A percentile compares a stretch with the other conserved stretches of the same genome.
Evolutionary conservation across 192 early-diverging fungal genomes (phyloP).

Genomic region (Chytriomyces sp.): DNA sequence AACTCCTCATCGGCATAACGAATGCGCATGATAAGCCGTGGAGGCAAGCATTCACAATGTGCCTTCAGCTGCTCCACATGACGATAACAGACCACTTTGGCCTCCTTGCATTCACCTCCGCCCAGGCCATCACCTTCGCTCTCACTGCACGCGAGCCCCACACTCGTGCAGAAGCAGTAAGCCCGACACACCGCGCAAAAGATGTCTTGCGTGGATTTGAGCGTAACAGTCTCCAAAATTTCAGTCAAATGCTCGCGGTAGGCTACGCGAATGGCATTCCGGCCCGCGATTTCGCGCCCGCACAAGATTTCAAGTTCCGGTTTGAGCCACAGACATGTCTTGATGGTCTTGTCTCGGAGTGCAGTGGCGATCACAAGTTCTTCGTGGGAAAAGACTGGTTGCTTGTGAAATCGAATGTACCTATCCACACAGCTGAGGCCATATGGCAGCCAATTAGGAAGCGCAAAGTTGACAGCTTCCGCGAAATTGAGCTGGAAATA

Average conservation of each 20-base stretch:
- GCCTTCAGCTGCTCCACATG: slow-evolving; percentile 56
- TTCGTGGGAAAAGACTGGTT: slow-evolving; percentile 95
- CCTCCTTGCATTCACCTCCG: neutral
- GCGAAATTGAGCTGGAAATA: slow-evolving; percentile 80
- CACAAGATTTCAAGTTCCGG: slow-evolving; percentile 35
- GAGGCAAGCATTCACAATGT: slow-evolving; percentile 49
- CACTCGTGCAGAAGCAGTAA: slow-evolving; percentile 34
- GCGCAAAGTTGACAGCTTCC: slow-evolving; percentile 97
- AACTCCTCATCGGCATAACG: slow-evolving; percentile 59
- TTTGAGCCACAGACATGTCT: slow-evolving; percentile 41
- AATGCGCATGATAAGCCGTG: slow-evolving; percentile 42
- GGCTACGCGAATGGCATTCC: slow-evolving; percentile 20
- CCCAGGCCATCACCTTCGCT: neutral
- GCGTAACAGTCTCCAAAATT: slow-evolving; percentile 14
- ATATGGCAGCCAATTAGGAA: slow-evolving; percentile 84
- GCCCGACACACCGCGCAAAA: slow-evolving; percentile 46
- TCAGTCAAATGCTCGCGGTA: slow-evolving; percentile 14
- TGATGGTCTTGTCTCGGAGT: slow-evolving; percentile 33
- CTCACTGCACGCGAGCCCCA: slow-evolving; percentile 3
- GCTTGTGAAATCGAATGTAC: slow-evolving; percentile 77
- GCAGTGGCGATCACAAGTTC: slow-evolving; percentile 63
- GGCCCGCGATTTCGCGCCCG: slow-evolving; percentile 31
- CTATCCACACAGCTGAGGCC: slow-evolving; percentile 78
- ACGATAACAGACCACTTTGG: slow-evolving; percentile 63
- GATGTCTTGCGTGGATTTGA: slow-evolving; percentile 30